These are phyloP conservation scores for Cyberlindnera misumaiensis DNA, from an alignment of 805 yeast genomes.

Conservation along the genomic window DNA sequence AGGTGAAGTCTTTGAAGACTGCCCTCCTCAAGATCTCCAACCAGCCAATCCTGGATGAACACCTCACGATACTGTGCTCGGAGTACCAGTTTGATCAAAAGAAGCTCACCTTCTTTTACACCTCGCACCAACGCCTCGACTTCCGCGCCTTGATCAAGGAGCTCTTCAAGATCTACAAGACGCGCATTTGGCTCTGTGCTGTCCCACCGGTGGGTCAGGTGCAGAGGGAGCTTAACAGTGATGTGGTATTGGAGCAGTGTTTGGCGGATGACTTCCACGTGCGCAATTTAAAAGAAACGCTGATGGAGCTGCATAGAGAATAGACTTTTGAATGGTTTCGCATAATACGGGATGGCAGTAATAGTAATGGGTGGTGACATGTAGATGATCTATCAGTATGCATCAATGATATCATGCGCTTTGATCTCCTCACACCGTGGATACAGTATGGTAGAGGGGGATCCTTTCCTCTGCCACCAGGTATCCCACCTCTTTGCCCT, in stretches of 20 bases:
- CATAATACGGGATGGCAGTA: no score
- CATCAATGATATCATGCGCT: no score
- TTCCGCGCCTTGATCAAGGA: slow-evolving; percentile 69
- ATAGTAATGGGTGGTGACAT: slow-evolving; percentile 1
- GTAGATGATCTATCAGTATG: no score
- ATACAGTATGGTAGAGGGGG: slow-evolving; percentile 7
- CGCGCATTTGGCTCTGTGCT: slow-evolving; percentile 81
- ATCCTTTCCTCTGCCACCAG: slow-evolving; percentile 8
- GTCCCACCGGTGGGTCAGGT: slow-evolving; percentile 7
- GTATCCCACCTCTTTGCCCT: slow-evolving; percentile 15
- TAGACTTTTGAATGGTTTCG: background rate
- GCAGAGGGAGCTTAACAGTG: slow-evolving; percentile 5
- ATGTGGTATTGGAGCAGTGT: slow-evolving; percentile 11
- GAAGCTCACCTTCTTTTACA: slow-evolving; percentile 67
- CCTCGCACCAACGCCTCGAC: slow-evolving; percentile 59
- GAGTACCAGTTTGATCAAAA: slow-evolving; percentile 81
- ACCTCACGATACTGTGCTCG: slow-evolving; percentile 47
- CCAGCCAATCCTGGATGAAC: slow-evolving; percentile 26
- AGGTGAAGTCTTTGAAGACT: slow-evolving; percentile 61
- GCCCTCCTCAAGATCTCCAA: slow-evolving; percentile 44
- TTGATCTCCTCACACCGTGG: no score
- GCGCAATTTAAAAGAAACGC: slow-evolving; percentile 12
- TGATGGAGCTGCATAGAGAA: slow-evolving; percentile 1
- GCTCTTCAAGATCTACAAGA: slow-evolving; percentile 66
- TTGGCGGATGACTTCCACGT: slow-evolving; percentile 23